A percentile compares a stretch with the other conserved stretches of the same genome.
Conservation (phyloP, 345 rosid genomes). For the Eucalyptus cloeziana region DNA sequence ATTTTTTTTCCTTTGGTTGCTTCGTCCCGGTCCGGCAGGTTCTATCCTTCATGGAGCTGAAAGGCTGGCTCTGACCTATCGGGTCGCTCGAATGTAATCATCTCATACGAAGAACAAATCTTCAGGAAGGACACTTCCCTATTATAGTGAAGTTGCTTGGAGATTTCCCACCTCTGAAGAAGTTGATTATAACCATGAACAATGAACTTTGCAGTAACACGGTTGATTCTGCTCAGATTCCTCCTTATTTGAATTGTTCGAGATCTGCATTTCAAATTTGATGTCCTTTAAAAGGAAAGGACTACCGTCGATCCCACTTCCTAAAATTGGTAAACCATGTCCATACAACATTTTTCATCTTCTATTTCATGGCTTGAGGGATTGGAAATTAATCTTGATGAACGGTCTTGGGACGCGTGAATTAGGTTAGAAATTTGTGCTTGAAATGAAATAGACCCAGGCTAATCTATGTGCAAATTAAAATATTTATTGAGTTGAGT, state of each 20-base stretch:
- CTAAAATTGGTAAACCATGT: neutral
- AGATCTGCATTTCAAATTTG: neutral
- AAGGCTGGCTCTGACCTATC: neutral
- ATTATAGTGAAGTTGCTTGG: neutral
- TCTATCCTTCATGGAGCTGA: neutral
- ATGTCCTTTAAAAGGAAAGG: neutral
- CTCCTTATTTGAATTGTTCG: neutral
- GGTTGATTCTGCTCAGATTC: neutral
- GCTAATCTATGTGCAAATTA: neutral
- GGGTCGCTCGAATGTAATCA: neutral
- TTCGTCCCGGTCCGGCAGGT: rapidly evolving
- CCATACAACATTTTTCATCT: neutral
- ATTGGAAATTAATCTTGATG: neutral
- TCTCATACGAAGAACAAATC: neutral
- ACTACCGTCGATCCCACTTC: neutral
- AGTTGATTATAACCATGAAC: neutral
- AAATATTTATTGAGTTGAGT: neutral
- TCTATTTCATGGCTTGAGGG: neutral
- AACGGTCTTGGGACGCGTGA: neutral
- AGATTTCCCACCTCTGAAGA: neutral
- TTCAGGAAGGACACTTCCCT: neutral
- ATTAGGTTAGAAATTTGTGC: neutral
- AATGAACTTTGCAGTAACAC: neutral
- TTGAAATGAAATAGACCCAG: neutral
- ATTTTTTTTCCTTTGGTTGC: neutral